phyloP scores from a whole-genome alignment of 139 green algal species.

The Pycnococcus provasolii region DNA sequence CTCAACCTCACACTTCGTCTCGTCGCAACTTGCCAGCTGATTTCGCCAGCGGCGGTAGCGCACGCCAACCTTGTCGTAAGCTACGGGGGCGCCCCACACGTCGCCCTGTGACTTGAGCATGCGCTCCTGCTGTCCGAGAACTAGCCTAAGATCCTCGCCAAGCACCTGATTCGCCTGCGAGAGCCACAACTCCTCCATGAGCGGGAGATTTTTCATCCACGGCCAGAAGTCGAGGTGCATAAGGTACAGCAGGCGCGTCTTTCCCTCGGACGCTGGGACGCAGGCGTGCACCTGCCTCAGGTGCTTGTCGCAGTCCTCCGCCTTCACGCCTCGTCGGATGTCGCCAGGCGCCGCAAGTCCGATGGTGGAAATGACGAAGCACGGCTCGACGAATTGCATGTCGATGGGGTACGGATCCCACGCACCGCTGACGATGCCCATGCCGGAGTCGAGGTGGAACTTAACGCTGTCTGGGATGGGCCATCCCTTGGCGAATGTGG shows the following conservation, averaged over 20 bases:
- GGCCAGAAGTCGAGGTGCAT: conserved; percentile 92
- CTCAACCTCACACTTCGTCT: too few species aligned
- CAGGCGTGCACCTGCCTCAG: conserved; percentile 96
- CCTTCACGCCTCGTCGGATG: conserved; percentile 38
- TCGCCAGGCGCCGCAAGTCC: conserved; percentile 75
- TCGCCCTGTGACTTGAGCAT: conserved; percentile 63
- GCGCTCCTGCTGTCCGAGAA: conserved; percentile 88
- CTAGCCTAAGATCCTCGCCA: conserved; percentile 89
- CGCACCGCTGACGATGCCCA: conserved; percentile 49
- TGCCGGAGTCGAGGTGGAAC: conserved; percentile 43
- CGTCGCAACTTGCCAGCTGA: too few species aligned
- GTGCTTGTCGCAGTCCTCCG: conserved; percentile 69
- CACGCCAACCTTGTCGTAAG: conserved; percentile 95
- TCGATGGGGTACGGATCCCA: conserved; percentile 98
- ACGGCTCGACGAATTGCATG: conserved; percentile 93
- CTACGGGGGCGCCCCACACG: conserved; percentile 80
- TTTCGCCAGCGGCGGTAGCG: conserved; percentile 87
- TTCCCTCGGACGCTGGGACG: conserved; percentile 63
- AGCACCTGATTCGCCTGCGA: conserved; percentile 81
- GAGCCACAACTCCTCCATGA: conserved; percentile 78
- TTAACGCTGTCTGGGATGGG: conserved; percentile 81
- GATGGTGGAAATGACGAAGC: conserved; percentile 76
- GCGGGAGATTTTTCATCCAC: conserved; percentile 72
- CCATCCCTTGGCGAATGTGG: conserved; percentile 94
- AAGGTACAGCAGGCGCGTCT: conserved; percentile 91